phyloP scores from a whole-genome alignment of 2,329 filamentous ascomycete genomes.

The Stromatinia cepivora region DNA sequence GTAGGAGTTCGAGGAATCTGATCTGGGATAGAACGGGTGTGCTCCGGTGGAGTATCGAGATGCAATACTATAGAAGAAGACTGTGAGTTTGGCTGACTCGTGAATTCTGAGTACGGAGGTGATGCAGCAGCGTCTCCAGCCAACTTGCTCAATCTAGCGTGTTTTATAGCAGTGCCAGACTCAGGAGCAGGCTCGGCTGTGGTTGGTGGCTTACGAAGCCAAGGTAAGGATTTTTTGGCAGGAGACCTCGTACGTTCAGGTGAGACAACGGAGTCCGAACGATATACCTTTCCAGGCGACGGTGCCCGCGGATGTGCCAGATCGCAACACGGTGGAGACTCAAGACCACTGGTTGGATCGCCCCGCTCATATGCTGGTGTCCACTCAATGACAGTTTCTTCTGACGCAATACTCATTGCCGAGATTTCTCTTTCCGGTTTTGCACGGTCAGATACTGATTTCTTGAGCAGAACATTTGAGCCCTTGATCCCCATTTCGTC shows the following conservation, averaged over 20 bases:
- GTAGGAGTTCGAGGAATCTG: background rate
- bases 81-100: conserved; percentile 14
- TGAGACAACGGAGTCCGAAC: background rate
- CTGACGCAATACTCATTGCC: conserved; percentile 28
- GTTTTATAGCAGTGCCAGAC: background rate
- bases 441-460: background rate
- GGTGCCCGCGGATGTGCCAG: conserved; percentile 1
- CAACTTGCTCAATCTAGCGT: background rate
- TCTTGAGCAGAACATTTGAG: conserved; percentile 18
- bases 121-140: conserved; percentile 21
- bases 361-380: conserved; percentile 30
- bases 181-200: conserved; percentile 23
- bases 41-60: conserved; percentile 22
- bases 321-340: conserved; percentile 3
- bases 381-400: conserved; percentile 33
- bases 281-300: background rate
- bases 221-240: conserved; percentile 34
- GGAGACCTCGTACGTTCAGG: conserved; percentile 1
- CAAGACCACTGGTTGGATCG: background rate
- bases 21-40: background rate
- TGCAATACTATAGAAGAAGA: conserved; percentile 24
- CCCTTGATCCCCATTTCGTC: conserved; percentile 27
- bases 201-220: conserved; percentile 33
- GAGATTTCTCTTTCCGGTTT: conserved; percentile 15
- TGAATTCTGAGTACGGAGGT: conserved; percentile 19